These are phyloP conservation scores for Xanthoceras sorbifolium DNA, from an alignment of 345 rosid genomes.

Conservation along the genomic window DNA sequence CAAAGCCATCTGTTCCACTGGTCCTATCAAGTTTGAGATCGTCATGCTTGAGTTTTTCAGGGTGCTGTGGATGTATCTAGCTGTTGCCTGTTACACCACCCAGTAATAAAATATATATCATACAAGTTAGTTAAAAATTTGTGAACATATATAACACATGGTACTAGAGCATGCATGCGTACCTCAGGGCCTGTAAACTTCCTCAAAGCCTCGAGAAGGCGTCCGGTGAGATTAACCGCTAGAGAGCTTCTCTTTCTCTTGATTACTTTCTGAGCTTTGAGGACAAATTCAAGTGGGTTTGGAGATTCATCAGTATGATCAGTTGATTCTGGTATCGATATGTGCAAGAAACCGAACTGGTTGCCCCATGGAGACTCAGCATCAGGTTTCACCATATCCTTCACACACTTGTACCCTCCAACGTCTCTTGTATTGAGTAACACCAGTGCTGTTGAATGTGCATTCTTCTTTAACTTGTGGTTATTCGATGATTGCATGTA, in stretches of 20 bases:
- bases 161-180: no score
- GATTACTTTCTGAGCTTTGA: conserved; percentile 34
- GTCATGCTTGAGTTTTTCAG: conserved; percentile 54
- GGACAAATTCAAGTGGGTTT: conserved; percentile 39
- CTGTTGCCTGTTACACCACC: conserved; percentile 28
- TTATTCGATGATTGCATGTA: conserved; percentile 41
- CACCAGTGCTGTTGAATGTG: conserved; percentile 46
- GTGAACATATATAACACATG: no score
- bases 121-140: no score
- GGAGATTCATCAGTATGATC: background rate
- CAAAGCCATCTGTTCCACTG: conserved; percentile 44
- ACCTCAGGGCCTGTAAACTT: conserved; percentile 50
- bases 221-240: conserved; percentile 40
- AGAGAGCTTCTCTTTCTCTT: conserved; percentile 37
- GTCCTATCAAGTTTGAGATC: conserved; percentile 52
- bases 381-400: conserved; percentile 47
- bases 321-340: conserved; percentile 31
- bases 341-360: conserved; percentile 46
- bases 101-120: background rate
- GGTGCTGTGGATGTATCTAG: conserved; percentile 38
- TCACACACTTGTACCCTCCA: conserved; percentile 44
- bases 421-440: conserved; percentile 48
- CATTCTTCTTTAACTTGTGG: conserved; percentile 12
- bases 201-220: conserved; percentile 33
- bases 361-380: conserved; percentile 52